Conservation (phyloP, 1,284 basidiomycete species). For the Nidula niveotomentosa region DNA sequence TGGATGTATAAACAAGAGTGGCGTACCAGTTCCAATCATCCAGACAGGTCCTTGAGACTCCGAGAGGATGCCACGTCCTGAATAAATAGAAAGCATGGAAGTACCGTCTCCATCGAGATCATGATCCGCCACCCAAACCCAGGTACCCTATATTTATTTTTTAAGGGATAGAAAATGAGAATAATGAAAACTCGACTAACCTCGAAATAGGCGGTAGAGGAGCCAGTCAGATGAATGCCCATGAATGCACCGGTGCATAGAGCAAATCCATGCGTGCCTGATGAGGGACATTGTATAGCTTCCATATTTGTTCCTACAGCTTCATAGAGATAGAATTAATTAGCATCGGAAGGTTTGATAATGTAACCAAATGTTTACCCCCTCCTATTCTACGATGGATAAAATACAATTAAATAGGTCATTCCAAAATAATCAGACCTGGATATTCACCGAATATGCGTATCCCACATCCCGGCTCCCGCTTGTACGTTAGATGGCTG, state of each 20-base stretch:
- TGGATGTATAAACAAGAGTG: background rate
- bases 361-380: background rate
- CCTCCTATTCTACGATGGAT: constrained; percentile 3
- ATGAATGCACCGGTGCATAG: constrained; percentile 61
- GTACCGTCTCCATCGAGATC: constrained; percentile 50
- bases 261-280: constrained; percentile 31
- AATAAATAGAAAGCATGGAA: constrained; percentile 63
- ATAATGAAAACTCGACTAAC: background rate
- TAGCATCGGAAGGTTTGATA: too few relatives aligned
- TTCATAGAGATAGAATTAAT: constrained; percentile 6
- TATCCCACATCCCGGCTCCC: constrained; percentile 71
- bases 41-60: constrained; percentile 75
- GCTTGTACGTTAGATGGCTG: constrained; percentile 53
- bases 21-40: constrained; percentile 61
- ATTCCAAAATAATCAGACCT: background rate
- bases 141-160: constrained; percentile 45
- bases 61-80: constrained; percentile 75
- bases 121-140: constrained; percentile 84
- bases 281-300: constrained; percentile 45
- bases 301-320: constrained; percentile 45
- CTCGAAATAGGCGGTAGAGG: constrained; percentile 45
- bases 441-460: constrained; percentile 51
- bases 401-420: constrained; percentile 25
- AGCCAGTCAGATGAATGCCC: constrained; percentile 58
- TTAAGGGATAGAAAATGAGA: background rate